These are phyloP conservation scores for Alternaria conjuncta DNA, from an alignment of 2,329 filamentous ascomycete species.

Conservation along the genomic window DNA sequence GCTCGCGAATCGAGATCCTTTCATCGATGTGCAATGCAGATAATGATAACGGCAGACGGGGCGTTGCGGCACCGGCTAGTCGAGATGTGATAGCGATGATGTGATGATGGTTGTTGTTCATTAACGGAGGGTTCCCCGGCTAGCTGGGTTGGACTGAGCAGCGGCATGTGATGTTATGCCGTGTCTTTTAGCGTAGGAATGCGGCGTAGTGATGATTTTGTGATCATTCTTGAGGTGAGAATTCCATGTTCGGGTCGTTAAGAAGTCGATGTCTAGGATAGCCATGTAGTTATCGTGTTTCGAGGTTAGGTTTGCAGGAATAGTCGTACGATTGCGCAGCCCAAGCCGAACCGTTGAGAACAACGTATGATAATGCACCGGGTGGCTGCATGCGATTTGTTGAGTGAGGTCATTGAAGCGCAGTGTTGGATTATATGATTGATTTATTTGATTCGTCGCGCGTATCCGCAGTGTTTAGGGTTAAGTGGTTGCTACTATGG, in stretches of 20 bases:
- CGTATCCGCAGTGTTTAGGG: neutral
- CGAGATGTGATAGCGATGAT: neutral
- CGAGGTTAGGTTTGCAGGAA: neutral
- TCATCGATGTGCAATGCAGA: neutral
- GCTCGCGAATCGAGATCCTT: neutral
- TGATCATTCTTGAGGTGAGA: neutral
- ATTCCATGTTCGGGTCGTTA: neutral
- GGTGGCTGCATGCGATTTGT: neutral
- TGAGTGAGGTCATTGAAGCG: neutral
- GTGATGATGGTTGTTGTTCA: neutral
- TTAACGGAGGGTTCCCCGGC: neutral
- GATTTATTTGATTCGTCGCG: conserved; percentile 1
- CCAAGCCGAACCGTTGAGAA: neutral
- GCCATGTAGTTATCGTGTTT: neutral
- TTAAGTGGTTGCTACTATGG: neutral
- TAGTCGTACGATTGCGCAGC: neutral
- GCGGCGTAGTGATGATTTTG: neutral
- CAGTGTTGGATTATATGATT: neutral
- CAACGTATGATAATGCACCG: neutral
- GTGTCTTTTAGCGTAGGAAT: neutral
- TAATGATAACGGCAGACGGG: neutral
- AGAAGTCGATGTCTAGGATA: neutral
- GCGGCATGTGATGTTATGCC: neutral
- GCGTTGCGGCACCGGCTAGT: neutral
- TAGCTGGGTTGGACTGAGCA: neutral